phyloP scores from a whole-genome alignment of 1,284 basidiomycete genomes.

The Ustilago hordei region DNA sequence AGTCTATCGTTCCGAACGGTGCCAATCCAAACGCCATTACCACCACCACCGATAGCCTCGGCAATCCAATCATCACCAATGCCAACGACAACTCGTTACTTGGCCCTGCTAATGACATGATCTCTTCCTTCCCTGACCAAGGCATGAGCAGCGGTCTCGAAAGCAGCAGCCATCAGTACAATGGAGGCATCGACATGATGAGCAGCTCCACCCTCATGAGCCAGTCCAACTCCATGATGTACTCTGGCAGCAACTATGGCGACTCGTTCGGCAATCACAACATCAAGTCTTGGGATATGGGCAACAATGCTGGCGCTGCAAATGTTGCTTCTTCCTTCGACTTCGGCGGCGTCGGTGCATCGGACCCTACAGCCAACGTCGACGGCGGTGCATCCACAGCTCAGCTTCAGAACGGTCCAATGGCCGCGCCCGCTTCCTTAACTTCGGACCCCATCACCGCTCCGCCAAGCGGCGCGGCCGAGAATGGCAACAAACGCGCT shows the following conservation, averaged over 20 bases:
- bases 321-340: constrained; percentile 17
- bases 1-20: constrained; percentile 13
- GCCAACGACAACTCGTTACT: constrained; percentile 10
- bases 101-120: constrained; percentile 28
- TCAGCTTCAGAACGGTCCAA: neutral
- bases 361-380: neutral
- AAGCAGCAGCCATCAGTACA: constrained; percentile 8
- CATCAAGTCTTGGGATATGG: constrained; percentile 39
- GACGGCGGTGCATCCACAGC: neutral
- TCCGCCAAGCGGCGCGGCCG: neutral
- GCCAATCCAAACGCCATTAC: neutral
- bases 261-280: constrained; percentile 29
- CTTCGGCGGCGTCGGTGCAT: constrained; percentile 12
- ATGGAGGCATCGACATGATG: constrained; percentile 40
- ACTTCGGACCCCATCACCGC: neutral
- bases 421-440: neutral
- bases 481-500: constrained; percentile 1
- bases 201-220: constrained; percentile 33
- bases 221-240: constrained; percentile 44
- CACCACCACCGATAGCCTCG: constrained; percentile 12
- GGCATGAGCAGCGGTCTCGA: constrained; percentile 24
- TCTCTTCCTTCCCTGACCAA: constrained; percentile 39
- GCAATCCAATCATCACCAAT: constrained; percentile 20
- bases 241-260: constrained; percentile 31
- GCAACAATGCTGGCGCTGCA: constrained; percentile 8